A percentile compares a stretch with the other conserved stretches of the same genome.
phyloP scores from a whole-genome alignment of 1,139 yeast species.

The Nakaseomyces delphensis region DNA sequence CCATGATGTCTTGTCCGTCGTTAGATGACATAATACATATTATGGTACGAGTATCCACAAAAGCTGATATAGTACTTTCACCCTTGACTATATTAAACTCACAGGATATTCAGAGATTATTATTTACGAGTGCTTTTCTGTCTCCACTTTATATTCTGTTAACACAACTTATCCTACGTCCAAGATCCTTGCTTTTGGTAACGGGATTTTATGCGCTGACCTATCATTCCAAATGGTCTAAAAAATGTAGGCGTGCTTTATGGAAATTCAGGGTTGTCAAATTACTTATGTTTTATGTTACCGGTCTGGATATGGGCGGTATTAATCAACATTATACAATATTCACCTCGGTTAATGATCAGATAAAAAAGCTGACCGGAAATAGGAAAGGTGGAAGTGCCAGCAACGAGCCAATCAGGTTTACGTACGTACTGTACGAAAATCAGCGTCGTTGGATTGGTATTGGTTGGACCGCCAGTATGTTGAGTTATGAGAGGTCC shows the following conservation, averaged over 20 bases:
- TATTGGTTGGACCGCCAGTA: slow-evolving; percentile 92
- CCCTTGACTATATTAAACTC: slow-evolving; percentile 72
- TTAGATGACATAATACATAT: slow-evolving; percentile 81
- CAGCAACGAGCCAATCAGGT: slow-evolving; percentile 55
- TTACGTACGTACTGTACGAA: slow-evolving; percentile 89
- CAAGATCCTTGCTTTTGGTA: slow-evolving; percentile 53
- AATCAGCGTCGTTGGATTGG: slow-evolving; percentile 97
- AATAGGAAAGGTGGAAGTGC: slow-evolving; percentile 9
- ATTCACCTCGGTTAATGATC: slow-evolving; percentile 26
- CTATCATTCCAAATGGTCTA: slow-evolving; percentile 76
- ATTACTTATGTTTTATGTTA: slow-evolving; percentile 64
- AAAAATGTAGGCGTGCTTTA: slow-evolving; percentile 65
- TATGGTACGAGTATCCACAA: slow-evolving; percentile 62
- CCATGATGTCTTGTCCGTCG: slow-evolving; percentile 64
- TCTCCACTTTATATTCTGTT: slow-evolving; percentile 77
- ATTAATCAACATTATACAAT: slow-evolving; percentile 31
- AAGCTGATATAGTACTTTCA: slow-evolving; percentile 64
- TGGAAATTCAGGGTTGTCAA: slow-evolving; percentile 78
- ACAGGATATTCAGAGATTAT: slow-evolving; percentile 67
- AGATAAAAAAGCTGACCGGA: slow-evolving; percentile 19
- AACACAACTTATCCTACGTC: slow-evolving; percentile 60
- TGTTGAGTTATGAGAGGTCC: slow-evolving; percentile 84
- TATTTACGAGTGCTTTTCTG: slow-evolving; percentile 76
- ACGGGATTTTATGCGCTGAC: slow-evolving; percentile 60
- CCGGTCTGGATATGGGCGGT: slow-evolving; percentile 78